phyloP scores from a whole-genome alignment of 108 stramenopile species.

The Mayamaea pseudoterrestris region DNA sequence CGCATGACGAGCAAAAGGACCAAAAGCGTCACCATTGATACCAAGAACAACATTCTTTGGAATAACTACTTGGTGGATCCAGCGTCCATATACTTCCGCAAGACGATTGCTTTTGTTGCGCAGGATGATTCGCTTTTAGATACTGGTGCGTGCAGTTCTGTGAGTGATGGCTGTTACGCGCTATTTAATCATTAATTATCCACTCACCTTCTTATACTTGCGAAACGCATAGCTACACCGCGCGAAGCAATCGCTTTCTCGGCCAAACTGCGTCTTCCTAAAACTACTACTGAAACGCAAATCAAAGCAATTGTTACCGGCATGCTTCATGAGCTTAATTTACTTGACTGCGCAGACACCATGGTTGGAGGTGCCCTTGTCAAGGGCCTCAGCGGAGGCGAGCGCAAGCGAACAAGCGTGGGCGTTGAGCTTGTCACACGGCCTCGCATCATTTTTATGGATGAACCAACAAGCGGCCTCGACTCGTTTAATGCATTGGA shows the following conservation, averaged over 20 bases:
- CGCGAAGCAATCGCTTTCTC: conserved; percentile 70
- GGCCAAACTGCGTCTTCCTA: conserved; percentile 53
- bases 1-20: conserved; percentile 14
- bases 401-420: conserved; percentile 25
- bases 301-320: conserved; percentile 36
- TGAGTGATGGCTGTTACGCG: too few relatives aligned
- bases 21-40: conserved; percentile 4
- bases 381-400: conserved; percentile 56
- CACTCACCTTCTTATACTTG: too few relatives aligned
- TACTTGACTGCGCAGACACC: conserved; percentile 43
- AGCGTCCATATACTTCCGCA: conserved; percentile 17
- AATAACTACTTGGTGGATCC: conserved; percentile 29
- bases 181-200: too few relatives aligned
- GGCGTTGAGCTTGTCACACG: conserved; percentile 48
- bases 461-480: conserved; percentile 69
- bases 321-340: conserved; percentile 65
- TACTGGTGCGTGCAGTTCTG: too few relatives aligned
- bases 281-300: conserved; percentile 27
- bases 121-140: conserved; percentile 70
- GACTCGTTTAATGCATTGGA: conserved; percentile 47
- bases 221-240: too few relatives aligned
- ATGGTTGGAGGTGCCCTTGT: conserved; percentile 44
- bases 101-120: conserved; percentile 66
- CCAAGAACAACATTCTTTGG: conserved; percentile 23
- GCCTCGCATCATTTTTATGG: conserved; percentile 40